A percentile compares a stretch with the other conserved stretches of the same genome.
These are phyloP conservation scores for Myriangium duriaei DNA, from an alignment of 2,329 filamentous ascomycete genomes.

Conservation along the genomic window DNA sequence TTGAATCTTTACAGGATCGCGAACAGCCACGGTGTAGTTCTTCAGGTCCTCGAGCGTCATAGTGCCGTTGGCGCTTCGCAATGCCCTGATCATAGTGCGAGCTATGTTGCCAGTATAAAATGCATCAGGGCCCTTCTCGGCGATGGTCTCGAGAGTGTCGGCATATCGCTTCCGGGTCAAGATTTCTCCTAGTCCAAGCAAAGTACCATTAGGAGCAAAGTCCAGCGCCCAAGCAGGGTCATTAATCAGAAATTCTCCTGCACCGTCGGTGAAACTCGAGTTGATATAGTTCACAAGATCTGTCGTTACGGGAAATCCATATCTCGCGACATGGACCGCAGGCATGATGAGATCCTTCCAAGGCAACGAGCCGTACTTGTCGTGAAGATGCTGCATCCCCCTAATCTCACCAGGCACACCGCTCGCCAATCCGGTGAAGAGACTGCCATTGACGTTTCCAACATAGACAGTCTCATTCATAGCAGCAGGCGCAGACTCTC, in stretches of 20 bases:
- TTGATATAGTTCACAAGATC: conserved; percentile 68
- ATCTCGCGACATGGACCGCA: conserved; percentile 57
- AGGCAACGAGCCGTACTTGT: conserved; percentile 47
- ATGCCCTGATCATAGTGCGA: conserved; percentile 55
- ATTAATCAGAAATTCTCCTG: conserved; percentile 51
- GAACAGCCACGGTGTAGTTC: conserved; percentile 56
- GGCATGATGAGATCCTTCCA: conserved; percentile 57
- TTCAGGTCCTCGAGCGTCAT: conserved; percentile 71
- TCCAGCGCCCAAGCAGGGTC: conserved; percentile 75
- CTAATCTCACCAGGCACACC: conserved; percentile 64
- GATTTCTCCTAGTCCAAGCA: conserved; percentile 58
- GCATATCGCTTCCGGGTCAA: conserved; percentile 76
- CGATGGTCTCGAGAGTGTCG: conserved; percentile 65
- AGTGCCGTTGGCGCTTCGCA: conserved; percentile 62
- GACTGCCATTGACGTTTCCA: conserved; percentile 43
- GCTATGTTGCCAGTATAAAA: conserved; percentile 66
- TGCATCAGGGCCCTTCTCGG: conserved; percentile 49
- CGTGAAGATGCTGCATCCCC: conserved; percentile 68
- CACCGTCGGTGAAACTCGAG: conserved; percentile 29
- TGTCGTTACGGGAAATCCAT: conserved; percentile 60
- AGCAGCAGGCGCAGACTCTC: conserved; percentile 74
- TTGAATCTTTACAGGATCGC: conserved; percentile 43
- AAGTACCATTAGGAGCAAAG: conserved; percentile 71
- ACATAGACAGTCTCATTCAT: conserved; percentile 53
- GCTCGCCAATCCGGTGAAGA: conserved; percentile 25